Evolutionary conservation across 805 yeast genomes (phyloP).

Genomic region (Pichia paraexigua): DNA sequence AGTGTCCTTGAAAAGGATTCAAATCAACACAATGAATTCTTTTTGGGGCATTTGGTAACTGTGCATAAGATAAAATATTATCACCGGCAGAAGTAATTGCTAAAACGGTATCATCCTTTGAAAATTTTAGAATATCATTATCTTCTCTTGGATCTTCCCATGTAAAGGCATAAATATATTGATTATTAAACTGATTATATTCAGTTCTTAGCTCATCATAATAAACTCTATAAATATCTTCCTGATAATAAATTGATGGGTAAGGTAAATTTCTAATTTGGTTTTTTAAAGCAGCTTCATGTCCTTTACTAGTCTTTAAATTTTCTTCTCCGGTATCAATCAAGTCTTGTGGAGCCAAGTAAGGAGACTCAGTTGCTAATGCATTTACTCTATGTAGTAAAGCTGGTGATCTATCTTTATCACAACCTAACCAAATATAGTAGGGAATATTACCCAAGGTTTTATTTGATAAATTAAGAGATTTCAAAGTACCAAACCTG

Average conservation of each 20-base stretch:
- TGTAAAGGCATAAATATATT: slow-evolving; percentile 79
- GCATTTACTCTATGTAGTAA: slow-evolving; percentile 51
- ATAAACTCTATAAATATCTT: slow-evolving; percentile 70
- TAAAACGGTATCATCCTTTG: slow-evolving; percentile 59
- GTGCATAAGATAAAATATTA: slow-evolving; percentile 66
- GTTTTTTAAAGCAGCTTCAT: slow-evolving; percentile 65
- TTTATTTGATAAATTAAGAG: slow-evolving; percentile 58
- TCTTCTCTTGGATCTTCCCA: slow-evolving; percentile 91
- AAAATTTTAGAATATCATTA: slow-evolving; percentile 52
- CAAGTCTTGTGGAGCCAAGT: slow-evolving; percentile 50
- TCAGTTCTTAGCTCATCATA: slow-evolving; percentile 64
- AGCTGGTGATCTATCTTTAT: slow-evolving; percentile 46
- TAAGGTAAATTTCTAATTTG: slow-evolving; percentile 60
- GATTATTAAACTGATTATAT: slow-evolving; percentile 65
- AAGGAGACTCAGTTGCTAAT: slow-evolving; percentile 76
- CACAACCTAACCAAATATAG: slow-evolving; percentile 76
- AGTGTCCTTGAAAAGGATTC: slow-evolving; percentile 76
- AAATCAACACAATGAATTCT: slow-evolving; percentile 79
- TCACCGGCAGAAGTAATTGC: slow-evolving; percentile 88
- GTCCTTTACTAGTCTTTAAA: slow-evolving; percentile 53
- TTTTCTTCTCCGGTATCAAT: slow-evolving; percentile 16
- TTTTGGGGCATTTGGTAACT: slow-evolving; percentile 63
- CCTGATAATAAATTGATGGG: slow-evolving; percentile 75
- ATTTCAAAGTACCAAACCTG: slow-evolving; percentile 72
- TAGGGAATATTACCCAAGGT: slow-evolving; percentile 69